Evolutionary conservation across 2,329 filamentous ascomycete genomes (phyloP).

Genomic region (Fusarium sp.): DNA sequence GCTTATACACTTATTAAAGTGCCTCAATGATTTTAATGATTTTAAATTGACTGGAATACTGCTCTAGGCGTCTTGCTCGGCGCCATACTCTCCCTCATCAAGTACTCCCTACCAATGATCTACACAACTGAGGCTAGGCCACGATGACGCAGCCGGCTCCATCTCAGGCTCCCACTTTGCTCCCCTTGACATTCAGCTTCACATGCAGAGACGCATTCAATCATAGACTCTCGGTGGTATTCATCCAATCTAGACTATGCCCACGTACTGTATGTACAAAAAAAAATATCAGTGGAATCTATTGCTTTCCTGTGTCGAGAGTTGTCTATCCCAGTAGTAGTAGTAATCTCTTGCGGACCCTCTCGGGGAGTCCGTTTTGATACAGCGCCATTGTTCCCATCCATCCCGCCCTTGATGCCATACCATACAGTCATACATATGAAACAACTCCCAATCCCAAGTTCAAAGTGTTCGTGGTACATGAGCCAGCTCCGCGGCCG

Average conservation of each 20-base stretch:
- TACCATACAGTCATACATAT: constrained; percentile 50
- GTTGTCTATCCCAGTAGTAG: constrained; percentile 43
- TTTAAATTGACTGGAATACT: neutral
- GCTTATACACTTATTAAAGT: rapidly evolving
- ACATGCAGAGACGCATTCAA: neutral
- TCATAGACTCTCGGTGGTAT: neutral
- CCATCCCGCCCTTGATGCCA: constrained; percentile 39
- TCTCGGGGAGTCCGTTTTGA: constrained; percentile 40
- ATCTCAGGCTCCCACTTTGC: neutral
- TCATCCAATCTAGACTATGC: neutral
- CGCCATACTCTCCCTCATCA: neutral
- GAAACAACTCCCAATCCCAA: constrained; percentile 40
- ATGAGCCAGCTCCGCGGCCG: constrained; percentile 14
- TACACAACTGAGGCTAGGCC: neutral
- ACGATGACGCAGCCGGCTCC: constrained; percentile 34
- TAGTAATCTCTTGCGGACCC: constrained; percentile 32
- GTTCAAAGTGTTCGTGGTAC: constrained; percentile 37
- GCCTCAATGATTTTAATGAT: rapidly evolving
- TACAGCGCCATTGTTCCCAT: constrained; percentile 39
- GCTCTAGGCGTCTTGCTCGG: too few species aligned
- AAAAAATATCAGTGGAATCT: constrained; percentile 47
- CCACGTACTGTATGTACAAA: constrained; percentile 32
- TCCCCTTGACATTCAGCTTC: neutral
- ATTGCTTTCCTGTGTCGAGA: constrained; percentile 47
- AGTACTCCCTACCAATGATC: constrained; percentile 28